phyloP scores from a whole-genome alignment of 805 yeast species.

The Pichia scutulata region DNA sequence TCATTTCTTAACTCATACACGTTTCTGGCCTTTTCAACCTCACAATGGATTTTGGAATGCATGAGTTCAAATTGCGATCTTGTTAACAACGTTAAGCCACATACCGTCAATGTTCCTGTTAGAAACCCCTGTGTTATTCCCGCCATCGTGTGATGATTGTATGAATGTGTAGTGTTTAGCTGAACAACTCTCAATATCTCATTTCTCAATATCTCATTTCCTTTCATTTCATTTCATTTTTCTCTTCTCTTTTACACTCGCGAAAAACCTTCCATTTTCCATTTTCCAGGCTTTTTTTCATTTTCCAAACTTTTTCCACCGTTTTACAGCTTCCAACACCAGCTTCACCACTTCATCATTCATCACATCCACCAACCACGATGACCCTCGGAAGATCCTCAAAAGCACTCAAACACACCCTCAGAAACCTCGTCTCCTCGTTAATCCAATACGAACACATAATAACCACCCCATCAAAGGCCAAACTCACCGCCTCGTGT shows the following conservation, averaged over 20 bases:
- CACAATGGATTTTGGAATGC: slow-evolving; percentile 37
- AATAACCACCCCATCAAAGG: slow-evolving; percentile 67
- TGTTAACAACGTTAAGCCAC: slow-evolving; percentile 56
- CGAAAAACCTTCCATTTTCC: no score
- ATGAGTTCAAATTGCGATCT: slow-evolving; percentile 46
- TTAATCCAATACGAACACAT: slow-evolving; percentile 64
- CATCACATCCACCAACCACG: background rate
- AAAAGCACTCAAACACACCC: slow-evolving; percentile 46
- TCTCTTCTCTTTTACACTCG: no score
- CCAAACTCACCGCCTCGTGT: slow-evolving; percentile 56
- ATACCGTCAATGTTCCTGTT: slow-evolving; percentile 56
- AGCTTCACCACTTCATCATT: background rate
- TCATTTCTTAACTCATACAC: slow-evolving; percentile 48
- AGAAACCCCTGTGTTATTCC: slow-evolving; percentile 49
- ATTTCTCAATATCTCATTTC: no score
- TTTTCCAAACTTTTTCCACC: background rate
- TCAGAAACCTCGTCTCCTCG: slow-evolving; percentile 61
- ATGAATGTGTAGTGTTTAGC: no score
- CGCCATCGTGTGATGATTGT: no score
- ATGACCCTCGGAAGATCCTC: slow-evolving; percentile 37
- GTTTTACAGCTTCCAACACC: no score
- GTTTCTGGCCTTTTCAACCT: slow-evolving; percentile 41
- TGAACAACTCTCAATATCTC: background rate
- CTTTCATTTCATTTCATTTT: no score
- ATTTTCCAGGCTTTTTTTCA: no score